phyloP scores from a whole-genome alignment of 2,329 filamentous ascomycete genomes.

The Fusarium compactum region DNA sequence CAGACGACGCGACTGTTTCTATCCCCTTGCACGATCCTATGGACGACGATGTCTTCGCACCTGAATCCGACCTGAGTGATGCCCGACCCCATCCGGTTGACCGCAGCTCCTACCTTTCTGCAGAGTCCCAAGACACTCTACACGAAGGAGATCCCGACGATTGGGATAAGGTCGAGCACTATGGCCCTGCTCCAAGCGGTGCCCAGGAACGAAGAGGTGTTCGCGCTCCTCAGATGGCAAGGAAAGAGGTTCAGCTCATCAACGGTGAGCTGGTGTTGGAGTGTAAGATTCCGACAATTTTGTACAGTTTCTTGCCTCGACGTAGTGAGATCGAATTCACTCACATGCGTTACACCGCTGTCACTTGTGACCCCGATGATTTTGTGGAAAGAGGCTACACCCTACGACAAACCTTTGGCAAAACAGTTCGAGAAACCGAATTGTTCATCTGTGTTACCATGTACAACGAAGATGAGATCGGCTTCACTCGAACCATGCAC shows the following conservation, averaged over 20 bases:
- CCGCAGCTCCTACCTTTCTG: conserved; percentile 66
- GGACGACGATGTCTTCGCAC: conserved; percentile 81
- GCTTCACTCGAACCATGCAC: conserved; percentile 98
- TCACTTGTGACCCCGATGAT: conserved; percentile 97
- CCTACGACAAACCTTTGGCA: conserved; percentile 88
- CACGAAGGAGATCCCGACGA: conserved; percentile 58
- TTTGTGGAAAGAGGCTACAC: conserved; percentile 92
- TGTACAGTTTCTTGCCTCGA: conserved; percentile 95
- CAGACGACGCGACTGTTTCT: conserved; percentile 76
- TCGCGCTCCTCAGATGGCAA: conserved; percentile 86
- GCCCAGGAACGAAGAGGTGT: conserved; percentile 90
- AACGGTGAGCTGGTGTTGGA: conserved; percentile 98
- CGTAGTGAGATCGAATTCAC: conserved; percentile 97
- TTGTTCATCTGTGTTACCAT: conserved; percentile 97
- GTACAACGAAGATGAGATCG: conserved; percentile 98
- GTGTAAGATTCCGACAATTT: conserved; percentile 98
- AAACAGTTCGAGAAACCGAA: conserved; percentile 88
- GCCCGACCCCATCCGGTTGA: conserved; percentile 64
- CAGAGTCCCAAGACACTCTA: conserved; percentile 66
- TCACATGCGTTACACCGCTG: conserved; percentile 98
- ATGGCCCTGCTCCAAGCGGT: conserved; percentile 87
- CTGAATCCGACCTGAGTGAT: conserved; percentile 66
- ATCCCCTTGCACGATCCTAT: conserved; percentile 73
- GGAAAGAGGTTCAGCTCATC: conserved; percentile 94
- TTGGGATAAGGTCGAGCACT: conserved; percentile 77